A percentile compares a stretch with the other conserved stretches of the same genome.
Evolutionary conservation across 1,284 basidiomycete genomes (phyloP).

Genomic region (Anthracocystis walkeri): DNA sequence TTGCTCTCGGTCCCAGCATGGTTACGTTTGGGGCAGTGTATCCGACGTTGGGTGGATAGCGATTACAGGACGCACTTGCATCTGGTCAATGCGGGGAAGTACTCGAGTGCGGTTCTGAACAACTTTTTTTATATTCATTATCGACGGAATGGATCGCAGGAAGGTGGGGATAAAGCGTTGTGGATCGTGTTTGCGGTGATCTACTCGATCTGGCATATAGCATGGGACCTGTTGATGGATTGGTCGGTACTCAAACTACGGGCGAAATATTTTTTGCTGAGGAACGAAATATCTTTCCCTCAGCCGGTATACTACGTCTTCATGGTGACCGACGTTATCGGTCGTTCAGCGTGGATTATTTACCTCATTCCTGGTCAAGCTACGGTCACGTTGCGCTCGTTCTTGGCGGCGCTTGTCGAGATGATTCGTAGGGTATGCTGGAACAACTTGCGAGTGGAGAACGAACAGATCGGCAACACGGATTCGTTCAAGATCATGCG

Average conservation of each 20-base stretch:
- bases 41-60: constrained; percentile 86
- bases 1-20: constrained; percentile 77
- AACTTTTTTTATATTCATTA: constrained; percentile 67
- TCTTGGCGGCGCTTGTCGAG: constrained; percentile 80
- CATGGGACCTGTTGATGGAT: constrained; percentile 79
- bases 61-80: constrained; percentile 76
- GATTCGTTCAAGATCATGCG: constrained; percentile 63
- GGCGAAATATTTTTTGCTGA: constrained; percentile 76
- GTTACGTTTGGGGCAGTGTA: constrained; percentile 83
- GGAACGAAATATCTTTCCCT: constrained; percentile 75
- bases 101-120: constrained; percentile 60
- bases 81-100: constrained; percentile 80
- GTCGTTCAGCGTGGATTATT: constrained; percentile 84
- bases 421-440: constrained; percentile 86
- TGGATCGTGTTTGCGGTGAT: constrained; percentile 75
- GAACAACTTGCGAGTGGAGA: constrained; percentile 88
- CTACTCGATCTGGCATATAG: constrained; percentile 78
- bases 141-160: constrained; percentile 56
- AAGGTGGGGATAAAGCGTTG: constrained; percentile 26
- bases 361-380: constrained; percentile 77
- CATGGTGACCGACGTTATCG: constrained; percentile 76
- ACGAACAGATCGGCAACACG: constrained; percentile 77
- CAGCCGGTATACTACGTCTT: constrained; percentile 72
- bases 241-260: constrained; percentile 77
- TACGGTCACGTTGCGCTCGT: constrained; percentile 75